Evolutionary conservation across 768 basidiomycete genomes (phyloP), one percentile per base, ranked within the genome.

Genomic region (Naganishia kalamii): DNA sequence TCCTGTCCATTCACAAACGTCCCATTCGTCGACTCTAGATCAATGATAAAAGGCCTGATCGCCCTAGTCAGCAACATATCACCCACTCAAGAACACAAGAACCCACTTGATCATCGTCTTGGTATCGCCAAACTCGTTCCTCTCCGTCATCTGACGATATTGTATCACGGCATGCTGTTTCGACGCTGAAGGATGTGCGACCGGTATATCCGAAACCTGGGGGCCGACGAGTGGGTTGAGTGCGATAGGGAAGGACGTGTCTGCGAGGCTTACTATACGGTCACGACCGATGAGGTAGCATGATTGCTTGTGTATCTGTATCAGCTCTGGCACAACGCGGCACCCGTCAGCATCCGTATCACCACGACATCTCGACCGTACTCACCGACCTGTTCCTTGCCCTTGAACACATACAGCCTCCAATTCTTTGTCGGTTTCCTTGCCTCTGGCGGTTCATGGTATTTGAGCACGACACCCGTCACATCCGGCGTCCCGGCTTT

Each of bases 81-180:
- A 43, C 27, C 11, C 21, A 32, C 25, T n/a, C 27, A 57, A 46
- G 32, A 29, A 29, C 17, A 40, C 47, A 33, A 13, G 44, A 32
- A 83, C 89, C 47, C 51, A 94, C 94, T 98, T 99, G 48, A 90
- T 84, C 4, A 83, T 79, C n/a, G 84, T 81, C 75, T 90, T 93
- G 8, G 83, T 80, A 49, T 81, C 83, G 1, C 93, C 94, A 65
- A 86, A 89, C 76, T 96, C 92, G 72, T 93, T 88, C 75, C 88
- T 89, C 73, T 89, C 88, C 66, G 84, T 84, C 4, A 97, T 83
- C 71, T 88, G 86, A 30, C 96, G 88, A 88, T 88, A 92, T 79
- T 99, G 96, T 33, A 99, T 88, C 2, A 87, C 96, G 17, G 96
- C 92, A 74, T 99, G 96, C 75, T 99, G 96, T 75, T 99, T 99